Evolutionary conservation across 805 yeast genomes (phyloP).

Genomic region (Wickerhamomyces alni): DNA sequence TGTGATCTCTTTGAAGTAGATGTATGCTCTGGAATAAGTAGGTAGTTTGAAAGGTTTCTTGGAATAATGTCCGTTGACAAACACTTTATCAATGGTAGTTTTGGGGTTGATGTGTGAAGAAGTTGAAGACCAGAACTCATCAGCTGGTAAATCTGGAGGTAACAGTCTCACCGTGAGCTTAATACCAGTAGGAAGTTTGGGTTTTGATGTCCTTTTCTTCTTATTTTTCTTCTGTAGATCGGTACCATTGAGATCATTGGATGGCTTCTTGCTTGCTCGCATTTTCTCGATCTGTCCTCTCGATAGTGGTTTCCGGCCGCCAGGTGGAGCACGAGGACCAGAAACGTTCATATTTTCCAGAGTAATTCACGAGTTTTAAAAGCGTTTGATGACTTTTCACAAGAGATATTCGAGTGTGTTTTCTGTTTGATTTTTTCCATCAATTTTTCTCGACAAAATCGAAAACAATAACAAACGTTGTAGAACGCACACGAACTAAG

Average conservation of each 20-base stretch:
- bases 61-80: constrained; percentile 35
- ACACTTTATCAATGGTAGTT: constrained; percentile 24
- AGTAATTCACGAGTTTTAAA: no score
- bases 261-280: no score
- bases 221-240: background rate
- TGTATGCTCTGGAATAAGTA: constrained; percentile 35
- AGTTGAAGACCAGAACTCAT: constrained; percentile 23
- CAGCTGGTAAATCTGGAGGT: constrained; percentile 34
- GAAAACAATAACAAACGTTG: no score
- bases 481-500: no score
- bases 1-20: constrained; percentile 27
- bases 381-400: no score
- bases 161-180: constrained; percentile 33
- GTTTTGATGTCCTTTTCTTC: background rate
- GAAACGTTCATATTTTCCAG: background rate
- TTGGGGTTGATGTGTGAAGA: constrained; percentile 10
- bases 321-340: background rate
- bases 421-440: no score
- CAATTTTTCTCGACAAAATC: no score
- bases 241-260: background rate
- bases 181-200: constrained; percentile 6
- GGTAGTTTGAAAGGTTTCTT: constrained; percentile 33
- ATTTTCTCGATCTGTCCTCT: background rate
- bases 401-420: no score
- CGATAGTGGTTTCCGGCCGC: constrained; percentile 19